These are phyloP conservation scores for Microsporum canis DNA, from an alignment of 2,329 filamentous ascomycete genomes.

Conservation along the genomic window DNA sequence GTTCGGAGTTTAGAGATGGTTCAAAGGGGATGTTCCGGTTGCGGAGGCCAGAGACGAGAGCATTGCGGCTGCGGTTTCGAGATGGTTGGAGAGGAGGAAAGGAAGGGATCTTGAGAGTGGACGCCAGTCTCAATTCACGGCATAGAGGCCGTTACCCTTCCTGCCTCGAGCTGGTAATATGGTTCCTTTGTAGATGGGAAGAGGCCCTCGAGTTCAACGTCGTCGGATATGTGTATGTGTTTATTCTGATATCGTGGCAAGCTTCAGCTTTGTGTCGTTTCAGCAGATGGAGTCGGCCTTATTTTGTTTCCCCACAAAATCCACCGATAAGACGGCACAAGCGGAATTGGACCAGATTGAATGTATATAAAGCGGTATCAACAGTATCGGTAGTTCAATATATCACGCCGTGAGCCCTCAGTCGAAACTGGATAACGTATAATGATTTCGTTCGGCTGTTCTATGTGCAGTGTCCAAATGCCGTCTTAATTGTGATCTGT, in stretches of 20 bases:
- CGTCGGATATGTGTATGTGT: not conserved
- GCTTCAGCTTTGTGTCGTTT: not conserved
- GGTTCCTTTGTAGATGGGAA: not conserved
- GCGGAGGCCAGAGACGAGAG: slow-evolving; percentile 1
- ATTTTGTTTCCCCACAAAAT: not conserved
- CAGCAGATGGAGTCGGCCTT: not conserved
- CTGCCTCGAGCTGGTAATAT: not conserved
- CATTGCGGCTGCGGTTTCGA: slow-evolving; percentile 1
- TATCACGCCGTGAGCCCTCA: not conserved
- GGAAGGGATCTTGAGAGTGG: slow-evolving; percentile 8
- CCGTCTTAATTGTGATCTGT: not conserved
- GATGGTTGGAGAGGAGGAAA: slow-evolving; percentile 6
- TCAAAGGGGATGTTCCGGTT: slow-evolving; percentile 5
- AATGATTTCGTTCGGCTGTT: not conserved
- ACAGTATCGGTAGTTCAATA: not conserved
- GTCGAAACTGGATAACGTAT: not conserved
- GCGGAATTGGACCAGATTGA: not conserved
- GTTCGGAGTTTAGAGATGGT: not conserved
- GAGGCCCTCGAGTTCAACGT: not conserved
- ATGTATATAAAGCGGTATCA: not conserved
- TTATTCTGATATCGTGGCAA: not conserved
- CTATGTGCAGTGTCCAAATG: not conserved
- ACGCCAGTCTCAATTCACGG: slow-evolving; percentile 14
- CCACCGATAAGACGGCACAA: not conserved
- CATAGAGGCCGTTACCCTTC: not conserved